A percentile compares a stretch with the other conserved stretches of the same genome.
Evolutionary conservation across 2,329 filamentous ascomycete species (phyloP).

Genomic region (Claviceps sp.): DNA sequence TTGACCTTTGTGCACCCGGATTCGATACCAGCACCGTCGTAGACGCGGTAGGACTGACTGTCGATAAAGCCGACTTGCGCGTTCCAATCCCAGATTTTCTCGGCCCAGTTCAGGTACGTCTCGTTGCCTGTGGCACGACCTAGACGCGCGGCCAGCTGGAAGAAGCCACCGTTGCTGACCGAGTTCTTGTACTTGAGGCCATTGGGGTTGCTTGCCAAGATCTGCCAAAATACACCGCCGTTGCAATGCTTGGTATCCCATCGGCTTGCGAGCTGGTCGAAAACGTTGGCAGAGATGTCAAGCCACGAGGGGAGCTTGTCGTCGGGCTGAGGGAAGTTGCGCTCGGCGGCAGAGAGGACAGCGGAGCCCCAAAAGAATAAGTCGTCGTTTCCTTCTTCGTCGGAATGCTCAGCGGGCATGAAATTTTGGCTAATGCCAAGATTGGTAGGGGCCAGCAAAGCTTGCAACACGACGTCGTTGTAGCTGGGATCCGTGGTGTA

Average conservation of each 20-base stretch:
- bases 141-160: conserved; percentile 65
- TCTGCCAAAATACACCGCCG: conserved; percentile 72
- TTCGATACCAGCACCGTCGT: conserved; percentile 45
- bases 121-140: conserved; percentile 55
- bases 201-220: conserved; percentile 57
- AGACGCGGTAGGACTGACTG: conserved; percentile 35
- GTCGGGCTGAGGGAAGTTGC: conserved; percentile 51
- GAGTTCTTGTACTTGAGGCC: conserved; percentile 77
- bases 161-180: conserved; percentile 70
- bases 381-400: conserved; percentile 61
- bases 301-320: conserved; percentile 47
- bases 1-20: conserved; percentile 41
- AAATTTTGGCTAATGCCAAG: conserved; percentile 45
- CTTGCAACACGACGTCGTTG: conserved; percentile 44
- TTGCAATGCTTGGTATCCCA: conserved; percentile 57
- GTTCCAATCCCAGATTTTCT: conserved; percentile 55
- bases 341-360: conserved; percentile 54
- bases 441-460: conserved; percentile 41
- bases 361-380: conserved; percentile 62
- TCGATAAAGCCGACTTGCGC: conserved; percentile 43
- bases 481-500: conserved; percentile 50
- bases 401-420: conserved; percentile 40
- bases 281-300: conserved; percentile 55
- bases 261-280: conserved; percentile 53
- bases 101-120: conserved; percentile 54